phyloP scores from a whole-genome alignment of 306 rosid genomes.

The Sicyos edulis region DNA sequence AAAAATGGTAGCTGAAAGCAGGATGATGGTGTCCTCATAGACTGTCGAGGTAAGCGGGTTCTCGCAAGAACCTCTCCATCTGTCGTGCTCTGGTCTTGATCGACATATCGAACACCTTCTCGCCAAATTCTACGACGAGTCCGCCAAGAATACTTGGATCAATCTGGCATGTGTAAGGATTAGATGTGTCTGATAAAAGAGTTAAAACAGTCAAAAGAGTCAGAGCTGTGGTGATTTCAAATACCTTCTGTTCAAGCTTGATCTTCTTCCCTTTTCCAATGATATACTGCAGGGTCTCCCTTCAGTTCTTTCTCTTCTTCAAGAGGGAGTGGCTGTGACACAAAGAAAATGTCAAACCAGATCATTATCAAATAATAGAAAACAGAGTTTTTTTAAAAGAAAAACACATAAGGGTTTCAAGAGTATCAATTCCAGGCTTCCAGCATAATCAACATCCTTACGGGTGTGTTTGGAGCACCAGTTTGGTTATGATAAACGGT shows the following conservation, averaged over 20 bases:
- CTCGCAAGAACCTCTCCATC: slow-evolving; percentile 89
- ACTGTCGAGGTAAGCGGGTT: slow-evolving; percentile 40
- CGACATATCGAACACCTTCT: slow-evolving; percentile 87
- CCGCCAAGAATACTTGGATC: slow-evolving; percentile 88
- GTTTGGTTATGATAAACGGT: too few species aligned
- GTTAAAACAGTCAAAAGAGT: not conserved
- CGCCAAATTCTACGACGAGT: slow-evolving; percentile 58
- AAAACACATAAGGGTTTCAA: not conserved
- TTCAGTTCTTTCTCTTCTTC: slow-evolving; percentile 78
- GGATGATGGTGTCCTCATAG: slow-evolving; percentile 26
- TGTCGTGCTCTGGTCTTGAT: slow-evolving; percentile 73
- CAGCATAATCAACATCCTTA: not conserved
- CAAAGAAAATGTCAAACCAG: slow-evolving; percentile 26
- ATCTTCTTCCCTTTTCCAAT: slow-evolving; percentile 68
- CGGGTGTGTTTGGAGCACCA: too few species aligned
- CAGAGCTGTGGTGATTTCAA: not conserved
- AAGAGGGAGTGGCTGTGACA: slow-evolving; percentile 36
- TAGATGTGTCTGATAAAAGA: slow-evolving; percentile 11
- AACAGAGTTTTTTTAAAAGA: not conserved
- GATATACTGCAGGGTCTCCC: slow-evolving; percentile 65
- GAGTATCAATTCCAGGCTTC: not conserved
- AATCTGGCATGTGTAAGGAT: slow-evolving; percentile 39
- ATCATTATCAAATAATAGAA: not conserved
- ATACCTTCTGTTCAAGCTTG: slow-evolving; percentile 78
- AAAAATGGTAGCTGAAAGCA: not conserved